Conservation (phyloP, 2,329 filamentous ascomycete species). For the Cladophialophora carrionii region DNA sequence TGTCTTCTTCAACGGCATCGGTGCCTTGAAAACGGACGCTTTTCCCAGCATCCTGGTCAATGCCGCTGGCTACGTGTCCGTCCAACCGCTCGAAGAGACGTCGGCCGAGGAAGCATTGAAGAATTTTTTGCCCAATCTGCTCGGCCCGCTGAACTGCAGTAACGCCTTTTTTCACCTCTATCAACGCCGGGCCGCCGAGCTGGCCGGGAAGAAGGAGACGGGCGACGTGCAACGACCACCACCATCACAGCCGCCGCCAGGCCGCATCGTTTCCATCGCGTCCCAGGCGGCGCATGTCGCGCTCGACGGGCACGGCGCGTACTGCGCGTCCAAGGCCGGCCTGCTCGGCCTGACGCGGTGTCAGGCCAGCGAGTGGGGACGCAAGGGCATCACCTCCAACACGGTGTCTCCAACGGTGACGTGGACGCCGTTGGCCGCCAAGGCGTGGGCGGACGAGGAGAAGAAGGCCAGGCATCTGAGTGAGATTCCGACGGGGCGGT, state of each 20-base stretch:
- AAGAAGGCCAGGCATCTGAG: conserved; percentile 46
- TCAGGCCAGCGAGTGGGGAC: conserved; percentile 55
- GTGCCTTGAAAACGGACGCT: conserved; percentile 40
- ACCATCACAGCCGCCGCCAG: conserved; percentile 45
- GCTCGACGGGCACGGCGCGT: conserved; percentile 51
- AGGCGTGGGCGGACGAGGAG: conserved; percentile 47
- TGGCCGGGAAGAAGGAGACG: neutral
- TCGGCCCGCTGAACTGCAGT: conserved; percentile 52
- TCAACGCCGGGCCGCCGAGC: conserved; percentile 23
- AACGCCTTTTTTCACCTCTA: conserved; percentile 53
- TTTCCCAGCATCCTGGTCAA: conserved; percentile 50
- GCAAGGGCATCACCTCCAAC: conserved; percentile 52
- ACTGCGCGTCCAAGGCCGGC: conserved; percentile 55
- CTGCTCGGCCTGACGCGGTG: conserved; percentile 51
- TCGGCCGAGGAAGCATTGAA: conserved; percentile 50
- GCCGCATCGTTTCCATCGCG: conserved; percentile 53
- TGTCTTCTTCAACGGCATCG: conserved; percentile 46
- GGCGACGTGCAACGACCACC: conserved; percentile 23
- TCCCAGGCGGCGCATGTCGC: conserved; percentile 54
- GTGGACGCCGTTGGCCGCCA: conserved; percentile 53
- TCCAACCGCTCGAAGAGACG: conserved; percentile 50
- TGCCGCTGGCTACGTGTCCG: conserved; percentile 52
- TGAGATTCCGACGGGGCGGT: conserved; percentile 47
- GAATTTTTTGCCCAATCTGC: conserved; percentile 51
- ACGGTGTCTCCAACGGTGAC: conserved; percentile 53